phyloP scores from a whole-genome alignment of 2,329 filamentous ascomycete genomes.

The Phialocephala sp. region DNA sequence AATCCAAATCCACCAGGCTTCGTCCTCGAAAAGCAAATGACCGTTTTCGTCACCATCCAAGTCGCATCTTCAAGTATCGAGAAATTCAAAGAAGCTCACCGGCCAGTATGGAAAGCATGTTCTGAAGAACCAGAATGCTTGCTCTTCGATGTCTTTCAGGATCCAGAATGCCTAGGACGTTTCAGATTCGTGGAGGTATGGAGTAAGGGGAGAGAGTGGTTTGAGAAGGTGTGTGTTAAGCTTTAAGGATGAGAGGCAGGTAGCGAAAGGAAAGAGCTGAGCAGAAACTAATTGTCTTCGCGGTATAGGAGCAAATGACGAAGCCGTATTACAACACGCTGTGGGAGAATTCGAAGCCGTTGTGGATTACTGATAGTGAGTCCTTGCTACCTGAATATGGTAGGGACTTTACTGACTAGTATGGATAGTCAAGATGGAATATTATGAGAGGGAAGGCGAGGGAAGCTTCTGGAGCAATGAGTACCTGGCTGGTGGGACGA shows the following conservation, averaged over 20 bases:
- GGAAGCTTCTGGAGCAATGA: conserved; percentile 16
- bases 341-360: conserved; percentile 8
- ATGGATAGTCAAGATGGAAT: conserved; percentile 15
- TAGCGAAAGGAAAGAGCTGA: too few relatives aligned
- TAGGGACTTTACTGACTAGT: background rate
- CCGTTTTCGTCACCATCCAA: conserved; percentile 18
- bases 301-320: background rate
- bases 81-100: conserved; percentile 18
- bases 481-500: conserved; percentile 15
- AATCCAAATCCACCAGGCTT: background rate
- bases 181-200: conserved; percentile 10
- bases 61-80: conserved; percentile 13
- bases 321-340: conserved; percentile 1
- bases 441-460: conserved; percentile 22
- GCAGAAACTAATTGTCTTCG: background rate
- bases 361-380: conserved; percentile 6
- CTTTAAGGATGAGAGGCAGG: background rate
- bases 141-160: conserved; percentile 8
- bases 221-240: conserved; percentile 3
- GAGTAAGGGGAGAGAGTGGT: conserved; percentile 10
- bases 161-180: background rate
- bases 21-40: conserved; percentile 11
- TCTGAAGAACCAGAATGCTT: conserved; percentile 8
- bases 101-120: conserved; percentile 13
- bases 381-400: background rate